These are phyloP conservation scores for Solanum hybrid DNA, from an alignment of 305 asterid genomes.

Conservation along the genomic window DNA sequence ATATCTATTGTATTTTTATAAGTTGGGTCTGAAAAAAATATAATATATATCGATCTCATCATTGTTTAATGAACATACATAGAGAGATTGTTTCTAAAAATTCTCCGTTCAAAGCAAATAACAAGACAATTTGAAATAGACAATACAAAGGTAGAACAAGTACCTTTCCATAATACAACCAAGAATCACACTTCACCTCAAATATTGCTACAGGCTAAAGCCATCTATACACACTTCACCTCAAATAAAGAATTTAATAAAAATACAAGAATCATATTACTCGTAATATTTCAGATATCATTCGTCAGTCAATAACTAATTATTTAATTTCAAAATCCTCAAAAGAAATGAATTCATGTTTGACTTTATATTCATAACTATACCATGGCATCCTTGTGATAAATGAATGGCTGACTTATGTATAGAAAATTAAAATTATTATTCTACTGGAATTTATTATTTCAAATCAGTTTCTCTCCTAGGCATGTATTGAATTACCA, in stretches of 20 bases:
- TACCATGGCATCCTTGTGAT: too few species aligned
- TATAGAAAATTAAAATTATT: too few species aligned
- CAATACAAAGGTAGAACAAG: neutral
- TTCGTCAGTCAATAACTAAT: too few species aligned
- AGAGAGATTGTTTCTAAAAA: too few species aligned
- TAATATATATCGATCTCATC: rapidly evolving
- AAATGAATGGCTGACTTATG: too few species aligned
- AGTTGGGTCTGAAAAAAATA: neutral
- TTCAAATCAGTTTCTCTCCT: neutral
- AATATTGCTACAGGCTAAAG: neutral
- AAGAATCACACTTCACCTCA: neutral
- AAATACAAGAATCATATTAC: neutral
- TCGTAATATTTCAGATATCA: too few species aligned
- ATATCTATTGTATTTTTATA: neutral
- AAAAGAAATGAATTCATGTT: neutral
- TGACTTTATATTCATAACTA: neutral
- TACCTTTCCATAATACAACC: neutral
- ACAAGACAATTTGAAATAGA: neutral
- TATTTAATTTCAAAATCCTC: neutral
- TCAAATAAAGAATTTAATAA: neutral
- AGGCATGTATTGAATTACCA: too few species aligned
- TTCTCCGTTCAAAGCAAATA: neutral
- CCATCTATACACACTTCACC: neutral
- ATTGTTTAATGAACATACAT: neutral
- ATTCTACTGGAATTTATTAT: neutral